Evolutionary conservation across 805 yeast species (phyloP).

Genomic region (Saturnispora besseyi): DNA sequence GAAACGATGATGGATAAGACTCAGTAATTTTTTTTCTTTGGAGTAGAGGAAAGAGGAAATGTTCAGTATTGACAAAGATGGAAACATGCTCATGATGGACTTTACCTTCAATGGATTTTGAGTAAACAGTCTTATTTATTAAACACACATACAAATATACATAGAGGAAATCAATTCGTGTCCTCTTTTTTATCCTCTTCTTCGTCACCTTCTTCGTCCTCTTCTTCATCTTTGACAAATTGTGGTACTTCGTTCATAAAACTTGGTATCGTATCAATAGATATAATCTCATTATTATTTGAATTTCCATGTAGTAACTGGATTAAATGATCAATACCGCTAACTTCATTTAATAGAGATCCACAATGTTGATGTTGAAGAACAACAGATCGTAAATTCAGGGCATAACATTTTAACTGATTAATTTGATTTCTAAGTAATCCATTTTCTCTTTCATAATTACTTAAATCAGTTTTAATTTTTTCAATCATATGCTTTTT

Average conservation of each 20-base stretch:
- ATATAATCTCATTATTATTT: slow-evolving; percentile 8
- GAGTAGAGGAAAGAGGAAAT: no score
- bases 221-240: background rate
- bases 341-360: slow-evolving; percentile 32
- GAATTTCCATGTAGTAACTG: slow-evolving; percentile 30
- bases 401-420: slow-evolving; percentile 50
- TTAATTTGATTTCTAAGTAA: slow-evolving; percentile 50
- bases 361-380: slow-evolving; percentile 44
- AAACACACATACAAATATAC: background rate
- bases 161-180: background rate
- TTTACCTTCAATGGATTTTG: background rate
- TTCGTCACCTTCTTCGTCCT: background rate
- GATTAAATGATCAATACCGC: slow-evolving; percentile 39
- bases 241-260: slow-evolving; percentile 8
- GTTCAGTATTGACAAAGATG: no score
- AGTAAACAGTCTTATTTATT: background rate
- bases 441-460: slow-evolving; percentile 62
- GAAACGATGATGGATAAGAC: no score
- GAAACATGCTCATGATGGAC: background rate
- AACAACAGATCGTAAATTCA: slow-evolving; percentile 39
- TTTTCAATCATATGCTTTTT: slow-evolving; percentile 81
- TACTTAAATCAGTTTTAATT: slow-evolving; percentile 71
- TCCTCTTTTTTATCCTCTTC: background rate
- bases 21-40: no score
- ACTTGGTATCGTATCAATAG: slow-evolving; percentile 8